These are phyloP conservation scores for Coemansia linderi DNA, from an alignment of 371 early-diverging fungal genomes.

Conservation along the genomic window DNA sequence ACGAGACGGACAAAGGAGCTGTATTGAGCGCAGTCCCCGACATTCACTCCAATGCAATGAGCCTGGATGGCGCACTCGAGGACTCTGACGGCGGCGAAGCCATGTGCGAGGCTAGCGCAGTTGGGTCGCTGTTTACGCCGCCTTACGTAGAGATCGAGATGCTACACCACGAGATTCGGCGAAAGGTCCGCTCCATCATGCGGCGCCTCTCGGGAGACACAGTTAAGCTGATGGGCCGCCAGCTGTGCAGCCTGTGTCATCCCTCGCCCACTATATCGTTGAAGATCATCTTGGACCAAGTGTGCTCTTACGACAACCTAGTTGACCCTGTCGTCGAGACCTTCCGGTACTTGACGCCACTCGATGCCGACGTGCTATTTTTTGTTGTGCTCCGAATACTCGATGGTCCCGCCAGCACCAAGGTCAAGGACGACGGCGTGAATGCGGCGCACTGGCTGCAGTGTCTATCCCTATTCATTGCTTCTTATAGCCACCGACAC, in stretches of 20 bases:
- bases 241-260: constrained; percentile 79
- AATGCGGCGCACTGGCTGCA: constrained; percentile 61
- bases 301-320: constrained; percentile 85
- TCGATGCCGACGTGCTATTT: constrained; percentile 83
- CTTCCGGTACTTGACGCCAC: constrained; percentile 76
- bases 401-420: constrained; percentile 58
- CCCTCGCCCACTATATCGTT: constrained; percentile 83
- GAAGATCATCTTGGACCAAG: constrained; percentile 71
- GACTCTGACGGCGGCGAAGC: constrained; percentile 19
- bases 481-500: constrained; percentile 36
- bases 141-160: constrained; percentile 36
- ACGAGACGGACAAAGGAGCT: background rate
- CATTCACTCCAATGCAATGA: constrained; percentile 30
- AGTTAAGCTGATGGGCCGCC: constrained; percentile 77
- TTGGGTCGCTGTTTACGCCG: constrained; percentile 1
- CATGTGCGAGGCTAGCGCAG: background rate
- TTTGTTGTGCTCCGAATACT: constrained; percentile 73
- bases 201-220: constrained; percentile 80
- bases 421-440: constrained; percentile 67
- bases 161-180: constrained; percentile 23
- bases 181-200: constrained; percentile 48
- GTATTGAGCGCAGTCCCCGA: background rate
- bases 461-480: constrained; percentile 66
- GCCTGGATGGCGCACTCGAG: constrained; percentile 59
- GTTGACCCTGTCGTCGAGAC: constrained; percentile 84